Percentiles rank a stretch among this genome's conserved stretches.
These are phyloP conservation scores for Metschnikowia sp. DNA, from an alignment of 805 yeast genomes.

Conservation along the genomic window DNA sequence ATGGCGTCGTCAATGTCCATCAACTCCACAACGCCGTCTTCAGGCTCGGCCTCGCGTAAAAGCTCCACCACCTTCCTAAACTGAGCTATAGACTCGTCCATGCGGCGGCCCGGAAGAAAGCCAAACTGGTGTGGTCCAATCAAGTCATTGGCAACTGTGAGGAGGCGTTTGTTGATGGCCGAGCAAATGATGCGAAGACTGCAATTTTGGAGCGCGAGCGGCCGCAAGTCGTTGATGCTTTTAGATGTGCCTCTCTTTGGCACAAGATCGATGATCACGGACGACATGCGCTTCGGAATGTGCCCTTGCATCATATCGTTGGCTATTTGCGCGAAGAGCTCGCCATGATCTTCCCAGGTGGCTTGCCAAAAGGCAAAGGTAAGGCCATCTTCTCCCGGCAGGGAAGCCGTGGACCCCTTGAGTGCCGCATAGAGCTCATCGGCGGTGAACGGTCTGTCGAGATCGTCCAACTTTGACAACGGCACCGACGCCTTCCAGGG, in stretches of 20 bases:
- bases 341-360: background rate
- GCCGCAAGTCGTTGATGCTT: background rate
- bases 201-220: background rate
- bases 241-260: background rate
- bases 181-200: conserved; percentile 1
- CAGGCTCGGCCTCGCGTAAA: background rate
- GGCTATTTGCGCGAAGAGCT: background rate
- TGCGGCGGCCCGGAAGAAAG: background rate
- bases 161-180: background rate
- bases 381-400: conserved; percentile 2
- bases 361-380: background rate
- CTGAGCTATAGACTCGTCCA: background rate
- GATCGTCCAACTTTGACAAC: background rate
- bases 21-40: too few species aligned
- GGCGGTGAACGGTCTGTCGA: background rate
- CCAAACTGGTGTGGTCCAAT: conserved; percentile 1
- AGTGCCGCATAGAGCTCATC: background rate
- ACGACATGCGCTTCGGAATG: background rate
- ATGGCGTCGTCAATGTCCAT: too few species aligned
- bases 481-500: background rate
- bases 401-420: background rate
- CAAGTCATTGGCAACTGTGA: background rate
- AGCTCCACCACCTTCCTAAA: background rate
- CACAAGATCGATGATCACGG: background rate
- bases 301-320: conserved; percentile 1